Percentiles rank a stretch among this genome's conserved stretches.
Conservation (phyloP, 805 yeast species). For the Jamesozyma rosinii region DNA sequence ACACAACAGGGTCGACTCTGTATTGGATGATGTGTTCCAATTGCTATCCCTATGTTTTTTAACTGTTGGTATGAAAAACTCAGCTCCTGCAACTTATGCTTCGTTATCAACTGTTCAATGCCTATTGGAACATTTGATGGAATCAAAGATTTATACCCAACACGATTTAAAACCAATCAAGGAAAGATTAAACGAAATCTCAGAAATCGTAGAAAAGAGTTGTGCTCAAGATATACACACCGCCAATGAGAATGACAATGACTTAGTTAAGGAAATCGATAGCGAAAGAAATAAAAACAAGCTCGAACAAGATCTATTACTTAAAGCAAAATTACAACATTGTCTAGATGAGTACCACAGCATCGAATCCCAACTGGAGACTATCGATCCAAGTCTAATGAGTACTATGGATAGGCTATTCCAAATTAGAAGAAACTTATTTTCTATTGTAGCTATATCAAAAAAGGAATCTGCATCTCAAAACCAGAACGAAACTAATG, state of each 20-base stretch:
- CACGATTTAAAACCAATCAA: slow-evolving; percentile 76
- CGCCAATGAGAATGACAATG: slow-evolving; percentile 12
- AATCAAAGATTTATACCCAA: slow-evolving; percentile 70
- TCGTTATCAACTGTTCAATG: slow-evolving; percentile 80
- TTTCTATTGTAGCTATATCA: slow-evolving; percentile 39
- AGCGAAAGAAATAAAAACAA: slow-evolving; percentile 33
- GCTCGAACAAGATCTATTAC: slow-evolving; percentile 50
- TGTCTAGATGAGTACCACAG: slow-evolving; percentile 50
- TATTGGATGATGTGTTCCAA: slow-evolving; percentile 85
- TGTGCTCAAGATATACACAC: slow-evolving; percentile 11
- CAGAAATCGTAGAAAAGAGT: slow-evolving; percentile 45
- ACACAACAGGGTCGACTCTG: slow-evolving; percentile 51
- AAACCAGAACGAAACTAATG: slow-evolving; percentile 4
- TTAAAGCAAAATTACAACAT: slow-evolving; percentile 55
- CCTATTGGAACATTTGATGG: slow-evolving; percentile 71
- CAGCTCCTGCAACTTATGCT: slow-evolving; percentile 92
- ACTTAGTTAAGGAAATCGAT: slow-evolving; percentile 13
- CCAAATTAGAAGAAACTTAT: slow-evolving; percentile 50
- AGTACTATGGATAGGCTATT: slow-evolving; percentile 52
- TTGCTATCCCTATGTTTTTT: slow-evolving; percentile 75
- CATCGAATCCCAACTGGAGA: slow-evolving; percentile 48
- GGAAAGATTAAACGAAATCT: slow-evolving; percentile 62
- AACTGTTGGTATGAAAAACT: slow-evolving; percentile 82
- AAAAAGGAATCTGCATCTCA: slow-evolving; percentile 14
- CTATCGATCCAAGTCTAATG: slow-evolving; percentile 43